Conservation (phyloP, 352 stramenopile genomes). For the Elongisporangium anandrum region DNA sequence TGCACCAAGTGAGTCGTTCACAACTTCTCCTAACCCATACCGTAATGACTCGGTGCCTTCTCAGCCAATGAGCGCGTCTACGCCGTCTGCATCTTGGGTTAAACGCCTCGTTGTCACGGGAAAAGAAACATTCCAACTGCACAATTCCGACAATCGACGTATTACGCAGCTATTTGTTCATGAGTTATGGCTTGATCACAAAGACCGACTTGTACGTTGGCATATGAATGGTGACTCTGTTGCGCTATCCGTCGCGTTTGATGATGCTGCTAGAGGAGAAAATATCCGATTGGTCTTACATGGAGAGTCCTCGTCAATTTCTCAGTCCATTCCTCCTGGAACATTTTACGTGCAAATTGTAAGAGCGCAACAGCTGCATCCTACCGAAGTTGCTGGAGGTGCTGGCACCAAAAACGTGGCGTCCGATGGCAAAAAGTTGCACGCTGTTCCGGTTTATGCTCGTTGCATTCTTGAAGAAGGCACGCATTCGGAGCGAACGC, state of each 20-base stretch:
- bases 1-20: slow-evolving; percentile 13
- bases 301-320: slow-evolving; percentile 67
- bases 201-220: slow-evolving; percentile 77
- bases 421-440: slow-evolving; percentile 29
- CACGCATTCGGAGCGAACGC: slow-evolving; percentile 64
- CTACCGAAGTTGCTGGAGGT: slow-evolving; percentile 20
- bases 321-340: slow-evolving; percentile 64
- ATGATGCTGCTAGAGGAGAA: slow-evolving; percentile 56
- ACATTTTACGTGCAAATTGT: slow-evolving; percentile 84
- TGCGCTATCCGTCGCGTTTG: slow-evolving; percentile 75
- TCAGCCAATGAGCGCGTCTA: slow-evolving; percentile 24
- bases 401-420: not conserved
- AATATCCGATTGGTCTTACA: slow-evolving; percentile 77
- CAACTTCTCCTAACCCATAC: slow-evolving; percentile 22
- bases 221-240: slow-evolving; percentile 82
- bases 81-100: slow-evolving; percentile 57
- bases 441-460: slow-evolving; percentile 52
- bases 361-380: slow-evolving; percentile 57
- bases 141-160: slow-evolving; percentile 46
- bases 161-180: slow-evolving; percentile 85
- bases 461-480: slow-evolving; percentile 76
- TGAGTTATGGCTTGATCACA: slow-evolving; percentile 82
- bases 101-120: slow-evolving; percentile 75
- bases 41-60: not conserved
- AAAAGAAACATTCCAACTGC: slow-evolving; percentile 78